These are phyloP conservation scores for Backusella mclennaniae DNA, from an alignment of 192 early-diverging fungal genomes.

Conservation along the genomic window DNA sequence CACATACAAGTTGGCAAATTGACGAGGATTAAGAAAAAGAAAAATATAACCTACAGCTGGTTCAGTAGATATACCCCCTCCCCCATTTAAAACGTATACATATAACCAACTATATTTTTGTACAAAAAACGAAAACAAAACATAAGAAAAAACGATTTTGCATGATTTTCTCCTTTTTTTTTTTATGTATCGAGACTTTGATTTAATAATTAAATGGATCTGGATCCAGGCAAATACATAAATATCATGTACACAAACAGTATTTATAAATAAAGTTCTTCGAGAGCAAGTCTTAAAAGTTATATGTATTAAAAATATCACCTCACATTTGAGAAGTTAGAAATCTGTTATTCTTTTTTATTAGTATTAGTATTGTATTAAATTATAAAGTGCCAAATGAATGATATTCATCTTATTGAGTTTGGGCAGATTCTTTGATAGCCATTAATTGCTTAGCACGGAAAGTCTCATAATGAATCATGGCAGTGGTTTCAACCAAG, in stretches of 20 bases:
- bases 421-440: constrained; percentile 53
- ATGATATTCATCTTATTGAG: not conserved
- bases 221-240: not conserved
- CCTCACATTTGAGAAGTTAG: not conserved
- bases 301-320: not conserved
- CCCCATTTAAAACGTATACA: not conserved
- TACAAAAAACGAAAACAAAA: not conserved
- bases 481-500: constrained; percentile 88
- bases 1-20: not conserved
- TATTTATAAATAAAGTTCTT: not conserved
- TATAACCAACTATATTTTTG: not conserved
- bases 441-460: constrained; percentile 67
- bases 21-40: not conserved
- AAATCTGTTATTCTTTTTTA: not conserved
- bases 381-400: not conserved
- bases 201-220: not conserved
- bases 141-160: not conserved
- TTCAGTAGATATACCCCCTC: not conserved
- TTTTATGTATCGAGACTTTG: not conserved
- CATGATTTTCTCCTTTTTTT: not conserved
- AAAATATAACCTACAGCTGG: not conserved
- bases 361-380: constrained; percentile 2
- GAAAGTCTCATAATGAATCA: constrained; percentile 95
- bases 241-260: not conserved
- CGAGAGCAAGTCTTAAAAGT: not conserved